Evolutionary conservation across 1,284 basidiomycete genomes (phyloP), one percentile per base, ranked within the genome.

Genomic region (Grifola frondosa): DNA sequence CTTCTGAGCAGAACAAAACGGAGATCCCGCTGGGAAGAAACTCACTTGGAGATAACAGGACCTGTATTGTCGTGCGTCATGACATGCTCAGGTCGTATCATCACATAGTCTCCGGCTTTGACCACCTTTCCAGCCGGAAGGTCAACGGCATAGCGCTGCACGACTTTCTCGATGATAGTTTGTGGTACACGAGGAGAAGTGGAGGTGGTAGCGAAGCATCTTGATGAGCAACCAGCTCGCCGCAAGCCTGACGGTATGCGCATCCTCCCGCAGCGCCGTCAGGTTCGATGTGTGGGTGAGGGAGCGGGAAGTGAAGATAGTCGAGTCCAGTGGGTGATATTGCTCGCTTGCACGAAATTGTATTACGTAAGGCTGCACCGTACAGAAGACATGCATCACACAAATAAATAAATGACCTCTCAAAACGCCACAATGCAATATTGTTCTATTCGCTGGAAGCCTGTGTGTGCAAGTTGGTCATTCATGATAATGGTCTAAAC

Each of bases 21-120:
- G 16, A 13, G 2, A 9, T 16, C 6, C 13, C 9, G 30, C 19
- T 24, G 29, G 32, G n/a, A 42, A 15, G 16, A 8, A 26, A 46
- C 84, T 62, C 59, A 92, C 90, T 96, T 96, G 61, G 88, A 87
- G 50, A 99, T 97, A 55, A 98, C 95, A 3, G 96, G 96, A 0
- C 95, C 96, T 10, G 96, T 99, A 67, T 99, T 99, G 64, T 99
- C 94, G 60, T 97, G 92, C 3, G 91, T 95, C 91, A 96, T 95
- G 50, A 98, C 94, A 77, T 97, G 91, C 63, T 97, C 85, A 15
- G 97, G 97, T 21, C 83, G 81, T 67, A 99, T 97, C 90, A 97
- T 97, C 37, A 99, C 94, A 82, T 98, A 99, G 82, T 99, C 97
- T 24, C 97, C 97, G 21, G 95, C 90, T 58, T 81, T 84, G 53